Percentiles rank a stretch among this genome's conserved stretches.
Conservation (phyloP, 2,329 filamentous ascomycete genomes). For the Chaetoscypha palmicola region DNA sequence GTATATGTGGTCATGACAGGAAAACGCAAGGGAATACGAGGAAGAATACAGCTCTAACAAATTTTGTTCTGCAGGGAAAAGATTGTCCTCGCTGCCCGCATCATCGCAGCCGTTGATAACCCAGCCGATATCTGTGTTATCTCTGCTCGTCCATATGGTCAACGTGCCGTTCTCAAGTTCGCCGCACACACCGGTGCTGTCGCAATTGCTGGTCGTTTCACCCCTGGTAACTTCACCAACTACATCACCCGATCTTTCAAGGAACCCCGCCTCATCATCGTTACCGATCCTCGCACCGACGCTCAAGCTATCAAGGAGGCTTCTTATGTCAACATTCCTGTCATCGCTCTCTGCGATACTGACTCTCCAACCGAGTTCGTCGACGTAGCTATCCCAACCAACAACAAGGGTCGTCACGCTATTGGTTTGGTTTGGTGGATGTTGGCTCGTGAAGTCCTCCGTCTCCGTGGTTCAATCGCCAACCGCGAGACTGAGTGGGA, state of each 20-base stretch:
- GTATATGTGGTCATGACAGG: constrained; percentile 29
- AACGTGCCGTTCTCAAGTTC: constrained; percentile 99
- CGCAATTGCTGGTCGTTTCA: constrained; percentile 99
- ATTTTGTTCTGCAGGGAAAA: constrained; percentile 71
- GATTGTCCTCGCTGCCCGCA: constrained; percentile 96
- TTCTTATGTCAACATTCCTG: constrained; percentile 99
- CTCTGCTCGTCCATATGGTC: constrained; percentile 98
- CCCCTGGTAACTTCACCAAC: constrained; percentile 99
- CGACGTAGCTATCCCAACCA: constrained; percentile 98
- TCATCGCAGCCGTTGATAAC: constrained; percentile 99
- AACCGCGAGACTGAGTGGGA: constrained; percentile 97
- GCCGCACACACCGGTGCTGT: constrained; percentile 96
- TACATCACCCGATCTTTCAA: constrained; percentile 99
- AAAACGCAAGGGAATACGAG: background rate
- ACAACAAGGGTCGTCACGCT: constrained; percentile 99
- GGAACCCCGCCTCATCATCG: constrained; percentile 98
- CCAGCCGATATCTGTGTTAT: constrained; percentile 98
- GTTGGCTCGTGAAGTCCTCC: constrained; percentile 98
- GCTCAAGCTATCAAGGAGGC: constrained; percentile 99
- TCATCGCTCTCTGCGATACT: constrained; percentile 98
- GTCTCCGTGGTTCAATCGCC: constrained; percentile 93
- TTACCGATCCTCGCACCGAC: constrained; percentile 99
- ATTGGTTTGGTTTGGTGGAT: constrained; percentile 99
- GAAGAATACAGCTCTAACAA: constrained; percentile 19
- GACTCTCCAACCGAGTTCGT: constrained; percentile 99